phyloP scores from a whole-genome alignment of 345 rosid species.

The Nasturtium officinale region DNA sequence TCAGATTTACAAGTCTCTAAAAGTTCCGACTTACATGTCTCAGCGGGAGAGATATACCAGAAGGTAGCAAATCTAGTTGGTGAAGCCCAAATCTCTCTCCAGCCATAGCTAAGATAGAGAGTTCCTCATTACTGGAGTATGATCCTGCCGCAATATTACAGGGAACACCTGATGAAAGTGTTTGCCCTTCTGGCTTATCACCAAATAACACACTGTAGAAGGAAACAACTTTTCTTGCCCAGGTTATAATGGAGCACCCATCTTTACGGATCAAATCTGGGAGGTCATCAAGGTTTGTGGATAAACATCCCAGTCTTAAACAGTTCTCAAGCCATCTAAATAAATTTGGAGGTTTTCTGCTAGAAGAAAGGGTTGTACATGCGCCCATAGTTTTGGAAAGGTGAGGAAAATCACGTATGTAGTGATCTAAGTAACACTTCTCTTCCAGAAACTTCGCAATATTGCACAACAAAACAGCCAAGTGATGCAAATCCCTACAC shows the following conservation, averaged over 20 bases:
- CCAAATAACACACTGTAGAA: slow-evolving; percentile 85
- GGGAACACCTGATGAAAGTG: slow-evolving; percentile 73
- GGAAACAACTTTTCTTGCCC: slow-evolving; percentile 81
- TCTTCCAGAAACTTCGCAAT: slow-evolving; percentile 77
- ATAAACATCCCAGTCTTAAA: slow-evolving; percentile 62
- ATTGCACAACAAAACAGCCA: slow-evolving; percentile 67
- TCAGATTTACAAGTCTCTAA: slow-evolving; percentile 15
- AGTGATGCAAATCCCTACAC: slow-evolving; percentile 79
- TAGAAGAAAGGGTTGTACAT: slow-evolving; percentile 42
- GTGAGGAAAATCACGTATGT: slow-evolving; percentile 86
- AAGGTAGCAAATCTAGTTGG: slow-evolving; percentile 82
- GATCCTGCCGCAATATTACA: slow-evolving; percentile 85
- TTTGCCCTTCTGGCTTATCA: slow-evolving; percentile 64
- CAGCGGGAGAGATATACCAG: slow-evolving; percentile 89
- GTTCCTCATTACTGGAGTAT: slow-evolving; percentile 71
- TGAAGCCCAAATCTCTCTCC: slow-evolving; percentile 94
- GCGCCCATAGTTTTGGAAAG: slow-evolving; percentile 52
- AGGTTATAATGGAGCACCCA: slow-evolving; percentile 69
- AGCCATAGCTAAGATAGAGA: slow-evolving; percentile 86
- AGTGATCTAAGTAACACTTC: slow-evolving; percentile 77
- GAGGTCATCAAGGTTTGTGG: slow-evolving; percentile 61
- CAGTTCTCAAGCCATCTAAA: slow-evolving; percentile 91
- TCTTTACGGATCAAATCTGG: slow-evolving; percentile 71
- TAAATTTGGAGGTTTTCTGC: slow-evolving; percentile 71
- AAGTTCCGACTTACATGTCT: slow-evolving; percentile 77